Base-by-base conservation (phyloP, 1,284 basidiomycete genomes). In the Boletus mariae region DNA sequence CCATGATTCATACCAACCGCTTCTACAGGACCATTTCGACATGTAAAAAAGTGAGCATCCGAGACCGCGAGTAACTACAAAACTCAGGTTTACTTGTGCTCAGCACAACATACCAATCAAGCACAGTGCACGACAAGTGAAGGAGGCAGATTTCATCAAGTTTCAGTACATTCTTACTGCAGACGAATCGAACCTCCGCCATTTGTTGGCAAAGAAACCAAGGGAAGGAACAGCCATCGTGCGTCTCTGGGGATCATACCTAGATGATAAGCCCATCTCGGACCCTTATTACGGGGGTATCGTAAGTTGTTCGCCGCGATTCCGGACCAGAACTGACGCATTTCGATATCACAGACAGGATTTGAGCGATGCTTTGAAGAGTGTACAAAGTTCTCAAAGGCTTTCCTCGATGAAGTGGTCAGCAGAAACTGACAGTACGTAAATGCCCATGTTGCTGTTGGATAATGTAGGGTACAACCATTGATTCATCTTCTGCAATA, bases 281-380 rank as follows among this genome's bases (percentile, higher is more conserved):
- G 88, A 90, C 65, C 87, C 87, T 7, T 90, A 89, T 68, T 90
- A 88, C 57, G 87, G 84, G n/a, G 79, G 79, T 28, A 70, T 75
- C 43, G 87, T 87, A 55, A 67, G 79, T 13, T 11, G 44, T 44
- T 49, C 10, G 34, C 47, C 41, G 28, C 5, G 34, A 12, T 38
- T 28, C 41, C 9, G 43, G 43, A 13, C 38, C 38, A 34, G 28
- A 20, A 43, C 44, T 54, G 41, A 53, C 23, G 0, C 43, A 10
- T 42, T 35, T 17, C 10, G 23, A 20, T 45, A 10, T 50, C 20
- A 20, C 49, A 80, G 77, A 61, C 61, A 34, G 74, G 59, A 13
- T 88, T 85, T 54, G 84, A 87, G 61, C 69, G 73, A 37, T 77
- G 81, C 23, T 89, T 80, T 59, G 68, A 83, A 54, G 85, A 88